A percentile compares a stretch with the other conserved stretches of the same genome.
phyloP scores from a whole-genome alignment of 352 stramenopile species.

The Pythium folliculosum region DNA sequence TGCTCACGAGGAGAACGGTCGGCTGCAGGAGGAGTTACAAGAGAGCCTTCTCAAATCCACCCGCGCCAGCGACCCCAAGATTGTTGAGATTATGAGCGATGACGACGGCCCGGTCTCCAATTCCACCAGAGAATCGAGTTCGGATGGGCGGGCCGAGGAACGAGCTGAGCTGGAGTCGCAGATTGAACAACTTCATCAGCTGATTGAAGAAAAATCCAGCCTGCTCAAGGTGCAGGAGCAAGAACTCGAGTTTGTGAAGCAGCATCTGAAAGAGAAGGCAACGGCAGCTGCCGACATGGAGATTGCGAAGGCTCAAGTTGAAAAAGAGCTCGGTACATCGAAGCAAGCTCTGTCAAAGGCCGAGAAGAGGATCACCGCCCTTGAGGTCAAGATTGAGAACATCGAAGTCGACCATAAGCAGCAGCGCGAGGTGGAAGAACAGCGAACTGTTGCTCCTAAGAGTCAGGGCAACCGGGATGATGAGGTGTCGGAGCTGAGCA shows the following conservation, averaged over 20 bases:
- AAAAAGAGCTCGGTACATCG: slow-evolving; percentile 32
- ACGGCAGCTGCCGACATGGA: slow-evolving; percentile 13
- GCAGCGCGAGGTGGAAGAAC: slow-evolving; percentile 17
- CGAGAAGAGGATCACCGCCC: slow-evolving; percentile 31
- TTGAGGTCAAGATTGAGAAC: slow-evolving; percentile 51
- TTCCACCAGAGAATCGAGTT: background rate
- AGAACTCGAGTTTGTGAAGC: slow-evolving; percentile 33
- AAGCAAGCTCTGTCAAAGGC: slow-evolving; percentile 37
- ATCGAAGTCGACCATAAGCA: slow-evolving; percentile 30
- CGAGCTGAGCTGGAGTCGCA: slow-evolving; percentile 33
- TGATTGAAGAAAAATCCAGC: slow-evolving; percentile 23
- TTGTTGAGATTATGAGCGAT: slow-evolving; percentile 26
- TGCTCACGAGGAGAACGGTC: slow-evolving; percentile 54
- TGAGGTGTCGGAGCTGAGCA: slow-evolving; percentile 60
- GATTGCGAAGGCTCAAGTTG: slow-evolving; percentile 18
- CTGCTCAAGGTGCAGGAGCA: slow-evolving; percentile 32
- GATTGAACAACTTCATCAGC: slow-evolving; percentile 24
- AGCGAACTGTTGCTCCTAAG: slow-evolving; percentile 34
- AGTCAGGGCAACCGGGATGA: slow-evolving; percentile 29
- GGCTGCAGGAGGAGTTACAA: slow-evolving; percentile 43
- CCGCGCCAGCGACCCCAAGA: slow-evolving; percentile 18
- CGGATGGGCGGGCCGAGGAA: slow-evolving; percentile 20
- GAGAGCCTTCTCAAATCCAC: background rate
- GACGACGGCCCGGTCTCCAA: slow-evolving; percentile 18
- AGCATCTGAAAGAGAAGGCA: slow-evolving; percentile 31